Conservation (phyloP, 257 asterid species). For the Primulina tabacum region DNA sequence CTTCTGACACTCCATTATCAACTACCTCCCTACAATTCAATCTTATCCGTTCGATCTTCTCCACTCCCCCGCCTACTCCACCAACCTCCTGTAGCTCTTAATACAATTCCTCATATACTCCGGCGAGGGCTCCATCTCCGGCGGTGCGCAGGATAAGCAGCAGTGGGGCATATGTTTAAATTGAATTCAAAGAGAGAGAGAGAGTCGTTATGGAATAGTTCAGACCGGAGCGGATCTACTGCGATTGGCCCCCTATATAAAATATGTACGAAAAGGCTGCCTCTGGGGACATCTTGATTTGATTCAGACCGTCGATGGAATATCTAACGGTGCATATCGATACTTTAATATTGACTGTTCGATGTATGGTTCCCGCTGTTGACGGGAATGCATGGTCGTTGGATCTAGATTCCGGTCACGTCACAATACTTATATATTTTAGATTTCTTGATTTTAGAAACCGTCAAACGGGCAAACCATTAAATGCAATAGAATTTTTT, state of each 20-base stretch:
- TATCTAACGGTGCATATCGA: constrained; percentile 23
- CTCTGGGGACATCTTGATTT: constrained; percentile 31
- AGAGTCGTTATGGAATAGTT: constrained; percentile 13
- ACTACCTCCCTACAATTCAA: constrained; percentile 17
- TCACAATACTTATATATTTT: not conserved
- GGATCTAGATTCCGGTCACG: constrained; percentile 38
- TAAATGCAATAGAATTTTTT: too few relatives aligned
- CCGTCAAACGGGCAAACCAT: too few relatives aligned
- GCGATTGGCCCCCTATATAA: constrained; percentile 28
- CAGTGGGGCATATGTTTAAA: constrained; percentile 27
- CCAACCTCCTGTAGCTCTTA: constrained; percentile 49
- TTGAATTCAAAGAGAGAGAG: constrained; percentile 18
- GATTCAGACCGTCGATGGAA: constrained; percentile 38
- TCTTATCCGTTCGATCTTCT: constrained; percentile 21
- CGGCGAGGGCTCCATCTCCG: constrained; percentile 63
- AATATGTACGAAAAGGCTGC: constrained; percentile 32
- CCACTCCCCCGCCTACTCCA: constrained; percentile 17
- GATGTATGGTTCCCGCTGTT: constrained; percentile 36
- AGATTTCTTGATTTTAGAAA: too few relatives aligned
- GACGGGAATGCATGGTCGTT: constrained; percentile 41
- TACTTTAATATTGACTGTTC: constrained; percentile 28
- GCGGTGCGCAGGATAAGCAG: constrained; percentile 39
- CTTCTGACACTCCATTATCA: constrained; percentile 70
- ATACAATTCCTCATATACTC: constrained; percentile 35
- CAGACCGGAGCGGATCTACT: constrained; percentile 40